Base-by-base conservation (phyloP, 768 basidiomycete species). In the Nidularia sp. region DNA sequence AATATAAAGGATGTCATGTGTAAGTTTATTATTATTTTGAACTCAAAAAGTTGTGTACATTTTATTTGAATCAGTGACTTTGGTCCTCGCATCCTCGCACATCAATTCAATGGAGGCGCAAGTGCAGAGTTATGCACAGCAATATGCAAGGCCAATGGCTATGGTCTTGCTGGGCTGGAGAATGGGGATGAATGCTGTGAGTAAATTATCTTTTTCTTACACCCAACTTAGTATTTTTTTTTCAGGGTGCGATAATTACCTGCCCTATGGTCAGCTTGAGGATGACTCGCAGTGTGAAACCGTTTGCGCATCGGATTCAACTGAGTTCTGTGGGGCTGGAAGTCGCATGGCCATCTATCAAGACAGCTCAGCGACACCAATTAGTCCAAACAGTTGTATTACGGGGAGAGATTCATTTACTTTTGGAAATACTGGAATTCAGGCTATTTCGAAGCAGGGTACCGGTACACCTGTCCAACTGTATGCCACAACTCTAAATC, bases 111-210 rank as follows among this genome's bases (percentile, higher is more conserved):
- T 25, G 51, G 25, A 9, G 36, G 18, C 32, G 15, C 35, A n/a
- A 47, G 32, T 32, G 47, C 49, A 15, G 77, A 56, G 29, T 34
- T 53, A 10, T 65, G 64, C 34, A 60, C 61, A 7, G 45, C 57
- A 0, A 34, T 49, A 18, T 65, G 64, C 50, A 35, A 10, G 2
- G 46, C 54, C 2, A 33, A 49, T 29, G 61, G 58, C 3, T 81
- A 66, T 57, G 57, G 72, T 34, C 76, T 73, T 48, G 80, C 80
- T 9, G 82, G 83, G 5, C 66, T 78, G 4, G 82, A 83, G 62
- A 82, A 73, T 57, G 74, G 69, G 2, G 50, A 49, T 25, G 62
- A 64, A 47, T 64, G 62, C 51, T 64, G 62, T 63, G 47, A 18
- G 58, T 43, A 10, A 10, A 2, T 5, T 41, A 36, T 18, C 43